Percentiles rank a stretch among this genome's conserved stretches.
Conservation (phyloP, 148 eudicot species). For the Hydrangea macrophylla region DNA sequence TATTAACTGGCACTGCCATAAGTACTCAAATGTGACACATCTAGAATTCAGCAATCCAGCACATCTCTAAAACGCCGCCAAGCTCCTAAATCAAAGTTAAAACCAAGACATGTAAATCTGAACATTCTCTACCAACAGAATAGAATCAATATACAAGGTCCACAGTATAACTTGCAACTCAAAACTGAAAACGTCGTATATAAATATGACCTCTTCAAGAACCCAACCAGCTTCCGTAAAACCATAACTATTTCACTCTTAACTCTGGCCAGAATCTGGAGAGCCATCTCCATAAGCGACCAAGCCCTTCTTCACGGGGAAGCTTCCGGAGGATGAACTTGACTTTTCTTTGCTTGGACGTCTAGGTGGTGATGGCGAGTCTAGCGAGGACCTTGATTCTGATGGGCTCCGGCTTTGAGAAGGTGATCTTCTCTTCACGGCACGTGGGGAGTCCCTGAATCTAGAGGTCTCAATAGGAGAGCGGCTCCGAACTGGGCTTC, state of each 20-base stretch:
- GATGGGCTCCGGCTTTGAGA: constrained; percentile 54
- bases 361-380: constrained; percentile 63
- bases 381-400: constrained; percentile 43
- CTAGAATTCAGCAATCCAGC: constrained; percentile 4
- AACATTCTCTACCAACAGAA: background rate
- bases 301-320: constrained; percentile 57
- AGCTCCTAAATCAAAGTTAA: background rate
- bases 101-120: background rate
- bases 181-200: background rate
- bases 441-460: constrained; percentile 53
- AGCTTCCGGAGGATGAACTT: constrained; percentile 67
- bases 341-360: constrained; percentile 37
- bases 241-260: constrained; percentile 2
- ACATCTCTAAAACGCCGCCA: background rate
- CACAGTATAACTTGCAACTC: background rate
- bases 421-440: constrained; percentile 45
- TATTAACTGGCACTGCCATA: background rate
- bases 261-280: constrained; percentile 53
- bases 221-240: background rate
- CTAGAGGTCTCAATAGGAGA: constrained; percentile 56
- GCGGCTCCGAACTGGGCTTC: constrained; percentile 62
- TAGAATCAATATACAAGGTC: background rate
- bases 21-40: background rate
- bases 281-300: constrained; percentile 91
- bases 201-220: background rate